Evolutionary conservation across 495 filamentous ascomycete genomes (phyloP), one percentile per base, ranked within the genome.

Genomic region (Barbatosphaeria neglecta): DNA sequence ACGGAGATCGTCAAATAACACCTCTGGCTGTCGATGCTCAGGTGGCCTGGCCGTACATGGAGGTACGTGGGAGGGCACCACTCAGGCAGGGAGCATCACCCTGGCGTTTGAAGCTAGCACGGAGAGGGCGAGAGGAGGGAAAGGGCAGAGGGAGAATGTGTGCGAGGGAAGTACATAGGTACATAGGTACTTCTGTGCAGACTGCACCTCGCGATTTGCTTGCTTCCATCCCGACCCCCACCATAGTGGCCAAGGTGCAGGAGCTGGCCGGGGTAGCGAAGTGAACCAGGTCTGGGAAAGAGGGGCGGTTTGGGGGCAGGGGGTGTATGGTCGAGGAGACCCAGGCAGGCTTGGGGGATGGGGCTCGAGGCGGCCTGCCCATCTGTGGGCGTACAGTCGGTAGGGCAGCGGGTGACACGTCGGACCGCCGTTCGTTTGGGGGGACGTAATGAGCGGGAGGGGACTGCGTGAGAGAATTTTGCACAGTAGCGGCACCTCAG

Each of bases 1-100:
- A 42, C 49, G 45, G 47, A 54, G 51, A 55, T 57, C 54, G 52
- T 54, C 58, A 37, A 56, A 53, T 48, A 37, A 44, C n/a, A n/a
- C n/a, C 31, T 35, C 31, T 35, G 53, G 49, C 47, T 43, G 51
- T 43, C 28, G 40, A 47, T 40, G 9, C 37, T 41, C 39, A 24
- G 31, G 31, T 35, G 31, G 31, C 31, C 31, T n/a, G 31, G 15
- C 4, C n/a, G 39, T 41, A 41, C 39, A 41, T 41, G 22, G 24
- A 41, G 39, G 33, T 37, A 37, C 33, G 5, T 37, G 33, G 33
- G 13, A 37, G 4, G 19, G 9, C 17, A n/a, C 31, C 31, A n/a
- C 31, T 35, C 16, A n/a, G 31, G 31, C 31, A 35, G 31, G 31
- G 31, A n/a, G 31, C 15, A n/a, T 31, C 15, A 31, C 27, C 27